These are phyloP conservation scores for Escallonia rubra DNA, from an alignment of 129 eudicot genomes.

Conservation along the genomic window DNA sequence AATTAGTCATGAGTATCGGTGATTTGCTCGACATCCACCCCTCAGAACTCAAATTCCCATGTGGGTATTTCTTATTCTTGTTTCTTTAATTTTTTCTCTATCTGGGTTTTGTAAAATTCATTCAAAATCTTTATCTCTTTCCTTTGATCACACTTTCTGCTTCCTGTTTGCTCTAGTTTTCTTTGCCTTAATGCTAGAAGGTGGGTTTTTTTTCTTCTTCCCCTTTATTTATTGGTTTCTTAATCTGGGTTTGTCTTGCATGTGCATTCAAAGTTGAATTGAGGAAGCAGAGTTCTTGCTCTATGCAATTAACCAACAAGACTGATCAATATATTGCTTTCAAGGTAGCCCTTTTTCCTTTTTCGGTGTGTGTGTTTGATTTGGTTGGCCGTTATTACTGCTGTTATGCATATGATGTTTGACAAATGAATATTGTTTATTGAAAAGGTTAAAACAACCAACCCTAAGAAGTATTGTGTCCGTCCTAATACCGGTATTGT, in stretches of 20 bases:
- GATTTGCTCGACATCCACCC: constrained; percentile 75
- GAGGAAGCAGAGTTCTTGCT: constrained; percentile 91
- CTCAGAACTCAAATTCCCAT: constrained; percentile 84
- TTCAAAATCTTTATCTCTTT: not conserved
- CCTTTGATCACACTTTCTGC: not conserved
- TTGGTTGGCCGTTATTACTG: not conserved
- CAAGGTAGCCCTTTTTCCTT: constrained; percentile 43
- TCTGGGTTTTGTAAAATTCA: too few relatives aligned
- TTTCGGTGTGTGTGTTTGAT: not conserved
- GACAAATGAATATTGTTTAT: constrained; percentile 7
- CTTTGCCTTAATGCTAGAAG: not conserved
- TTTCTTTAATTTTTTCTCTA: not conserved
- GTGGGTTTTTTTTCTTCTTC: not conserved
- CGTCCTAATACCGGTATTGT: constrained; percentile 91
- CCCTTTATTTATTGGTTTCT: not conserved
- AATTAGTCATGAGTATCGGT: constrained; percentile 57
- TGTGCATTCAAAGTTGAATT: constrained; percentile 58
- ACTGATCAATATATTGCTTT: constrained; percentile 85
- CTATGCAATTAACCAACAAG: constrained; percentile 81
- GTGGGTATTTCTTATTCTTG: constrained; percentile 29
- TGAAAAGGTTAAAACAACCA: constrained; percentile 85
- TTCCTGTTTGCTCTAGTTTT: not conserved
- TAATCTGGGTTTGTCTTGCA: constrained; percentile 9
- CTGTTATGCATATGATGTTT: constrained; percentile 2
- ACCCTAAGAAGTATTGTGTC: constrained; percentile 89